A percentile compares a stretch with the other conserved stretches of the same genome.
Conservation (phyloP, 192 early-diverging fungal genomes). For the Backusella mclennaniae region DNA sequence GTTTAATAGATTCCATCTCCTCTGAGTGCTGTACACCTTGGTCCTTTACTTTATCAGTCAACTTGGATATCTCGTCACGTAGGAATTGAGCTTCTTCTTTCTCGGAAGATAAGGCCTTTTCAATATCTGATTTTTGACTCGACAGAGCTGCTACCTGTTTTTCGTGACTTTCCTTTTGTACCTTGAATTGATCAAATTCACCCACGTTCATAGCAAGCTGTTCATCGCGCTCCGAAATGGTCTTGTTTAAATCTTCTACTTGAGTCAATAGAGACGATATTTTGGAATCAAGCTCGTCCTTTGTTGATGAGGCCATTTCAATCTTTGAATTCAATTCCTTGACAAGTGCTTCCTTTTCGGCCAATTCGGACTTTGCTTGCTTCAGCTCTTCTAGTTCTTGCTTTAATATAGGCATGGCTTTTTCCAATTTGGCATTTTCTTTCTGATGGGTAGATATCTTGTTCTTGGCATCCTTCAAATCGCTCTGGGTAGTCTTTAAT, state of each 20-base stretch:
- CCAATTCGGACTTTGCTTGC: background rate
- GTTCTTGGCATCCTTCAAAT: background rate
- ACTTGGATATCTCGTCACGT: background rate
- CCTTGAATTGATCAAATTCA: slow-evolving; percentile 6
- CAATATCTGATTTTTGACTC: background rate
- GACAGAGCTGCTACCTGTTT: background rate
- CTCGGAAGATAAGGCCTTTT: background rate
- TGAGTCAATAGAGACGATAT: background rate
- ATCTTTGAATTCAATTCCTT: background rate
- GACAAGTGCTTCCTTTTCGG: background rate
- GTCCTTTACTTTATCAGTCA: background rate
- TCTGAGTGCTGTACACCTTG: background rate
- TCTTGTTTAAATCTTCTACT: background rate
- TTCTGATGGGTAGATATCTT: background rate
- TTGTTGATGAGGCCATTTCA: background rate
- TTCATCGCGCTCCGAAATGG: background rate
- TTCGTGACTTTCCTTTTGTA: background rate
- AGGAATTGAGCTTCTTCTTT: background rate
- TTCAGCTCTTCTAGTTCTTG: background rate
- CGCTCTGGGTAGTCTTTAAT: background rate
- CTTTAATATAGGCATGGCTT: background rate
- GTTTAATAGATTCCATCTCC: background rate
- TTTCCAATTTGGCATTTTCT: background rate
- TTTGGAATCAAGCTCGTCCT: background rate
- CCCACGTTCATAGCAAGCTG: background rate